phyloP scores from a whole-genome alignment of 257 asterid species.

The Penstemon newberryi region DNA sequence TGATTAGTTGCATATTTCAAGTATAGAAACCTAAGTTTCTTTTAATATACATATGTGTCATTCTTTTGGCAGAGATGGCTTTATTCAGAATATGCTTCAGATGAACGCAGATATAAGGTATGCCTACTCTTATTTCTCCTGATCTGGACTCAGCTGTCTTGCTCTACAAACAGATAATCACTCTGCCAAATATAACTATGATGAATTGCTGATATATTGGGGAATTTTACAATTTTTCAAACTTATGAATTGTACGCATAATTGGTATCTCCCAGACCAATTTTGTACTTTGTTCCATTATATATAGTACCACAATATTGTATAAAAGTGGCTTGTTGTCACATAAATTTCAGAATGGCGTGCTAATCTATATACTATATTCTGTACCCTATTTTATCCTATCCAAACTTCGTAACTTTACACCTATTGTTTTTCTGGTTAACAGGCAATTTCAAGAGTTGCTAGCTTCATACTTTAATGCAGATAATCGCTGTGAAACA shows the following conservation, averaged over 20 bases:
- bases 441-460: slow-evolving; percentile 66
- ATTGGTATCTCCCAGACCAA: background rate
- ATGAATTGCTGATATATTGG: background rate
- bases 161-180: background rate
- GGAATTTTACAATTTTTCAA: slow-evolving; percentile 6
- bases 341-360: slow-evolving; percentile 1
- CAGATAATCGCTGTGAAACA: slow-evolving; percentile 34
- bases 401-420: background rate
- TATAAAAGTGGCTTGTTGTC: slow-evolving; percentile 14
- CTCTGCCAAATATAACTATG: background rate
- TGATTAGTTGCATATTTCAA: slow-evolving; percentile 2
- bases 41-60: slow-evolving; percentile 7
- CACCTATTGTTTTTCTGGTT: slow-evolving; percentile 17
- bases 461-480: slow-evolving; percentile 31
- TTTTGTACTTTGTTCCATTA: slow-evolving; percentile 1
- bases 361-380: slow-evolving; percentile 6
- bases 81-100: slow-evolving; percentile 60
- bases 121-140: background rate
- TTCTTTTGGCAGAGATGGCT: slow-evolving; percentile 59
- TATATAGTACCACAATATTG: slow-evolving; percentile 11
- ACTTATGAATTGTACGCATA: background rate
- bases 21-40: background rate
- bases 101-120: slow-evolving; percentile 71
- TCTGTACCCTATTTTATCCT: background rate
- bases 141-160: too few relatives aligned